These are phyloP conservation scores for Paracorniculantispora psalliotae DNA, from an alignment of 2,329 filamentous ascomycete genomes.

Conservation along the genomic window DNA sequence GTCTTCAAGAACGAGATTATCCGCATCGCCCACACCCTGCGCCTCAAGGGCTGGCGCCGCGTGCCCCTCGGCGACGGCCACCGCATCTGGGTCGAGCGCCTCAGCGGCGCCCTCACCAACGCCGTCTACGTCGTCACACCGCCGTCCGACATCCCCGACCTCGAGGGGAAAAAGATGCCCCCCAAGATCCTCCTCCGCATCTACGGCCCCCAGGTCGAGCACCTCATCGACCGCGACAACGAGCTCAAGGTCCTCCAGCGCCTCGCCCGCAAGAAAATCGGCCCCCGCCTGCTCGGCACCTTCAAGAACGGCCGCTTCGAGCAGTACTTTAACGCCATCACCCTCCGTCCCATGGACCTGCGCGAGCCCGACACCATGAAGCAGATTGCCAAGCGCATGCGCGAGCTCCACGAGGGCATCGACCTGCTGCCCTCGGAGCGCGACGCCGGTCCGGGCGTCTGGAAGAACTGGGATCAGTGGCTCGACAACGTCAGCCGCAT, in stretches of 20 bases:
- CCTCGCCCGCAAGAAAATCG: conserved; percentile 86
- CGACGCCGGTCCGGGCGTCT: conserved; percentile 74
- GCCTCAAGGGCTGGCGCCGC: conserved; percentile 85
- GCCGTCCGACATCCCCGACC: conserved; percentile 53
- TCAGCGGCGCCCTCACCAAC: conserved; percentile 92
- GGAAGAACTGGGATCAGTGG: conserved; percentile 95
- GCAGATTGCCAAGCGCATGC: conserved; percentile 96
- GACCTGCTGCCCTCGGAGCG: conserved; percentile 76
- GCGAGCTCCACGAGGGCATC: conserved; percentile 90
- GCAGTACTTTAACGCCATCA: conserved; percentile 81
- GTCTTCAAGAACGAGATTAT: conserved; percentile 89
- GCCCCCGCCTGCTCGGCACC: conserved; percentile 82
- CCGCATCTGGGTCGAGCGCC: conserved; percentile 63
- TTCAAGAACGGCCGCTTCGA: conserved; percentile 96
- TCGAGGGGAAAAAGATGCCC: conserved; percentile 41
- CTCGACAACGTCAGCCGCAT: conserved; percentile 60
- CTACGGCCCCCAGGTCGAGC: conserved; percentile 91
- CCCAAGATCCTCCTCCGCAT: conserved; percentile 80
- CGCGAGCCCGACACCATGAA: conserved; percentile 77
- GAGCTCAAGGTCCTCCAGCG: conserved; percentile 83
- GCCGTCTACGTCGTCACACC: conserved; percentile 92
- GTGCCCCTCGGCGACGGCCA: conserved; percentile 68
- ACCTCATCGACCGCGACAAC: conserved; percentile 88
- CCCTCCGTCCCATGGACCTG: conserved; percentile 72
- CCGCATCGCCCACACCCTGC: conserved; percentile 80